phyloP scores from a whole-genome alignment of 1,284 basidiomycete species.

The Naganishia albida region DNA sequence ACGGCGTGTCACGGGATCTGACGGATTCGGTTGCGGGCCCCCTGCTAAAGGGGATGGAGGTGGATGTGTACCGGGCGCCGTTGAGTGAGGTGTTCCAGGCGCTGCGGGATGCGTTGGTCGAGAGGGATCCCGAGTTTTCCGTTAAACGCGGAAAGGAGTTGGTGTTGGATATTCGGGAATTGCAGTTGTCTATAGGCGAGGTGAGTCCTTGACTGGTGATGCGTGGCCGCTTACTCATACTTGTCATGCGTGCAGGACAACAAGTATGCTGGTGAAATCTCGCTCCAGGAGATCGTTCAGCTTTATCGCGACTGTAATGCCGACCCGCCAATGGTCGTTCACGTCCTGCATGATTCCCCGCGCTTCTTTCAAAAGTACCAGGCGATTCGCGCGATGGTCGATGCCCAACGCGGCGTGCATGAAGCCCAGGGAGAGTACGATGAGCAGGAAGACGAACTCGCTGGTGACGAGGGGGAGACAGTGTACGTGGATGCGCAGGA shows the following conservation, averaged over 20 bases:
- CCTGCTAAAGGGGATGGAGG: constrained; percentile 7
- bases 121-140: constrained; percentile 23
- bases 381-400: constrained; percentile 41
- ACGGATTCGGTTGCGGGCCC: not conserved
- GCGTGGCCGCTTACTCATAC: not conserved
- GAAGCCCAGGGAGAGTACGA: constrained; percentile 40
- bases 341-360: constrained; percentile 28
- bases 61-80: constrained; percentile 23
- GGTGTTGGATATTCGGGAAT: constrained; percentile 25
- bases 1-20: no score
- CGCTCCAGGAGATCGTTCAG: constrained; percentile 35
- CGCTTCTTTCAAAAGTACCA: constrained; percentile 43
- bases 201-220: constrained; percentile 1
- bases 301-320: constrained; percentile 32
- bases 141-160: constrained; percentile 26
- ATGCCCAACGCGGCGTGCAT: constrained; percentile 37
- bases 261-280: constrained; percentile 28
- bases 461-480: constrained; percentile 48
- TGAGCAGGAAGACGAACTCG: constrained; percentile 50
- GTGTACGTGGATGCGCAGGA: constrained; percentile 46
- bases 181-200: constrained; percentile 29
- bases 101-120: constrained; percentile 21
- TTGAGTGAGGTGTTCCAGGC: constrained; percentile 29
- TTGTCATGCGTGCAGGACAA: constrained; percentile 23
- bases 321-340: constrained; percentile 29